Evolutionary conservation across 2,329 filamentous ascomycete genomes (phyloP).

Genomic region (Penicillium sp.): DNA sequence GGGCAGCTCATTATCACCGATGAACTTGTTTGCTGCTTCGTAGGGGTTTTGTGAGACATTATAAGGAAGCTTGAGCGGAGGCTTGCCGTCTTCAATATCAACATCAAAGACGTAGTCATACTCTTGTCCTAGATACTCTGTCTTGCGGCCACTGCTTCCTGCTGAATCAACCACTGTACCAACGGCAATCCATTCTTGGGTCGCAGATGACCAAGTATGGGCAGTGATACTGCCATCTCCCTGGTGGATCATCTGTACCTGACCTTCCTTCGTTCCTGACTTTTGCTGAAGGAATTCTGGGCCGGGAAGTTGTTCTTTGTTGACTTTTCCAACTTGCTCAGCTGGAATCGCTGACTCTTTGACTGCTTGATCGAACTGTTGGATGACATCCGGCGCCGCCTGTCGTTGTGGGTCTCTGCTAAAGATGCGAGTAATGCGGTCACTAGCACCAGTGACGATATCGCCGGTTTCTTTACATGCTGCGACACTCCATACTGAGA

Average conservation of each 20-base stretch:
- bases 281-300: slow-evolving; percentile 81
- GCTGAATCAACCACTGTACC: slow-evolving; percentile 93
- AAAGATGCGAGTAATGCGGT: slow-evolving; percentile 81
- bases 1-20: slow-evolving; percentile 83
- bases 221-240: slow-evolving; percentile 78
- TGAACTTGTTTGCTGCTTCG: slow-evolving; percentile 85
- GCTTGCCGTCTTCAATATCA: slow-evolving; percentile 91
- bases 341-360: slow-evolving; percentile 82
- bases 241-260: slow-evolving; percentile 88
- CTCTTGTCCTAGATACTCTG: slow-evolving; percentile 75
- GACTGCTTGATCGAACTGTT: slow-evolving; percentile 78
- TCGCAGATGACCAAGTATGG: slow-evolving; percentile 77
- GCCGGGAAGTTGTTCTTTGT: slow-evolving; percentile 88
- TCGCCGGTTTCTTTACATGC: slow-evolving; percentile 79
- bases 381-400: slow-evolving; percentile 66
- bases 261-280: slow-evolving; percentile 90
- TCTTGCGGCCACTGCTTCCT: slow-evolving; percentile 76
- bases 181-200: slow-evolving; percentile 78
- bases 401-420: slow-evolving; percentile 68
- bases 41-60: slow-evolving; percentile 92
- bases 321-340: slow-evolving; percentile 77
- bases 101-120: slow-evolving; percentile 98
- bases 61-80: slow-evolving; percentile 88
- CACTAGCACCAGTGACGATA: slow-evolving; percentile 90
- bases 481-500: slow-evolving; percentile 94